Evolutionary conservation across 768 basidiomycete species (phyloP).

Genomic region (Neoboletus brunneissimus): DNA sequence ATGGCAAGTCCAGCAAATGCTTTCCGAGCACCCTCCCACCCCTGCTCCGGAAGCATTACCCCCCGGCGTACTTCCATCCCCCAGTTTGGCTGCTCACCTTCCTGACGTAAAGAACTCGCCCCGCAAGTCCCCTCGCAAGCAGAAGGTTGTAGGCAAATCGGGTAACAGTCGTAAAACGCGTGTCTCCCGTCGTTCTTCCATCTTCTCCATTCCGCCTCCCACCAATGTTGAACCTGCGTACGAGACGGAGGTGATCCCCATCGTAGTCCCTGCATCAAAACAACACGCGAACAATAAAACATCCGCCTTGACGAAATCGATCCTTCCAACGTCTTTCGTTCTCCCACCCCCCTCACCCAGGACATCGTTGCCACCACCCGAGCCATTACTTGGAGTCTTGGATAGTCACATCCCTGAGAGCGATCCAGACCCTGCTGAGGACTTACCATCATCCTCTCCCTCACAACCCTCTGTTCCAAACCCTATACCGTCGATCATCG

Average conservation of each 20-base stretch:
- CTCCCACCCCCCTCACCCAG: slow-evolving; percentile 77
- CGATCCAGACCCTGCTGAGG: neutral
- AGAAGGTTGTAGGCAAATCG: slow-evolving; percentile 46
- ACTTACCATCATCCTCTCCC: neutral
- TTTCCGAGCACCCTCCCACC: slow-evolving; percentile 53
- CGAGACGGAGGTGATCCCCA: slow-evolving; percentile 50
- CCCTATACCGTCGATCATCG: slow-evolving; percentile 20
- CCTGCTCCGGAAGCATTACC: slow-evolving; percentile 23
- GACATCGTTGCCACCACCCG: slow-evolving; percentile 51
- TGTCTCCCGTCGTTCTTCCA: slow-evolving; percentile 47
- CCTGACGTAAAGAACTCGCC: slow-evolving; percentile 40
- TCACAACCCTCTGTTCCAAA: slow-evolving; percentile 6
- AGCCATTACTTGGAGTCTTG: slow-evolving; percentile 35
- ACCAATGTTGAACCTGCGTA: slow-evolving; percentile 42
- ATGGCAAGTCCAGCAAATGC: slow-evolving; percentile 67
- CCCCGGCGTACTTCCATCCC: slow-evolving; percentile 10
- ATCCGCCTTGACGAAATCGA: slow-evolving; percentile 37
- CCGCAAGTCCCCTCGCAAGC: slow-evolving; percentile 45
- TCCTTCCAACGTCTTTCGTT: slow-evolving; percentile 69
- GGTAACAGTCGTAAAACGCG: slow-evolving; percentile 42
- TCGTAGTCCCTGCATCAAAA: slow-evolving; percentile 29
- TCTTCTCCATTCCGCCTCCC: slow-evolving; percentile 35
- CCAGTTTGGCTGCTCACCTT: slow-evolving; percentile 23
- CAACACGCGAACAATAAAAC: slow-evolving; percentile 20
- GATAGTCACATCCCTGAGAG: slow-evolving; percentile 20